Base-by-base conservation (phyloP, 352 stramenopile genomes). In the Paralagenidium karlingii region DNA sequence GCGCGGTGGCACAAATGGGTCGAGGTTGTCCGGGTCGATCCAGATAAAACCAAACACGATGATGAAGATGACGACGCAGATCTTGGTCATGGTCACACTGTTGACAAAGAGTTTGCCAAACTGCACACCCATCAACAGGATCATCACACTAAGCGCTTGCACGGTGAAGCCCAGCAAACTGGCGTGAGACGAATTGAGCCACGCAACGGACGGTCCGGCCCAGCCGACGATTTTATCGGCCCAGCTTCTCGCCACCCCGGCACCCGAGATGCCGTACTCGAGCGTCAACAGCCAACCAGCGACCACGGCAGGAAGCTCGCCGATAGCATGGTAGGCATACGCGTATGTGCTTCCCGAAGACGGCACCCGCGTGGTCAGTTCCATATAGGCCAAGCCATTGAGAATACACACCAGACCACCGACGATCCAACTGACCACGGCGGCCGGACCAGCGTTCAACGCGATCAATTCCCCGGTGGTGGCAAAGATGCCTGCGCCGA, bases 221-320 rank as follows among this genome's bases (percentile, higher is more conserved):
- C n/a, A n/a, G 28, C 48, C 26, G 27, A 36, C 30, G 16, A 82
- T 48, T 55, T 87, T 90, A 42, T 81, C 65, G 32, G 69, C 76
- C 76, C 76, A 90, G 37, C 51, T 76, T 38, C 69, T 54, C 0
- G 79, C 77, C 2, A 93, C 63, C 0, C 76, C 77, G n/a, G 65
- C 57, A 13, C 53, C 67, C 7, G 56, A 65, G 8, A 83, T 36
- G 19, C 67, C 50, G 60, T 82, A 90, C 54, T 88, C 74, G 7
- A 90, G 47, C 22, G 63, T 82, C 25, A 49, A 39, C 10, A 87
- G 46, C 8, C 51, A 54, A 10, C 51, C 71, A 13, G 66, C 61
- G 30, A 87, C 39, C 18, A 77, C 66, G 22, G 77, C 77, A n/a
- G 63, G 55, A 10, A 89, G 45, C 47, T 91, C 77, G 21, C 75